These are phyloP conservation scores for Cardamine chenopodiifolia DNA, from an alignment of 345 rosid species.

Conservation along the genomic window DNA sequence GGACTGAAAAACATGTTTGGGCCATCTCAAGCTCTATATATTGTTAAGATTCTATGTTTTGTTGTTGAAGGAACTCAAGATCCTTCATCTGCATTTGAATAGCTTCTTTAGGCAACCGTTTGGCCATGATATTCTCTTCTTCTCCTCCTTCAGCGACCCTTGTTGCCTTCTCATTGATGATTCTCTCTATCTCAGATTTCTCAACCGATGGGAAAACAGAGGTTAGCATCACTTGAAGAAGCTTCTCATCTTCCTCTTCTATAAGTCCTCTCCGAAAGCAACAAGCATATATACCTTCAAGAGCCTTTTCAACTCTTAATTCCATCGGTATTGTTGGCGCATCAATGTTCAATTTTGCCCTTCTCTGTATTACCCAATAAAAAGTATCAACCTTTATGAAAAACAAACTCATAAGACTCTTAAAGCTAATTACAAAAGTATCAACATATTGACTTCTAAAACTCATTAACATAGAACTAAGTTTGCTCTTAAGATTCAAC, in stretches of 20 bases:
- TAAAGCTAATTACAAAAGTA: background rate
- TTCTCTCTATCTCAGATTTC: slow-evolving; percentile 54
- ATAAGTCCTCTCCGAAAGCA: slow-evolving; percentile 73
- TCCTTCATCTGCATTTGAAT: slow-evolving; percentile 86
- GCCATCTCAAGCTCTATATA: slow-evolving; percentile 5
- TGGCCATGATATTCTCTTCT: slow-evolving; percentile 48
- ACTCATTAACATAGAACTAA: background rate
- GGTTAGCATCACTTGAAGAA: slow-evolving; percentile 58
- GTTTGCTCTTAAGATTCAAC: background rate
- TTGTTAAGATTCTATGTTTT: slow-evolving; percentile 56
- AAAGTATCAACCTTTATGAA: slow-evolving; percentile 19
- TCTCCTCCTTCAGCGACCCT: slow-evolving; percentile 59
- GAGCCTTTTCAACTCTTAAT: slow-evolving; percentile 74
- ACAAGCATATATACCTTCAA: slow-evolving; percentile 82
- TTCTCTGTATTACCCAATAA: slow-evolving; percentile 54
- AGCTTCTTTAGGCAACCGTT: slow-evolving; percentile 75
- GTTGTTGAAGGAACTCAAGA: slow-evolving; percentile 80
- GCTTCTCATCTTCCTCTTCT: slow-evolving; percentile 75
- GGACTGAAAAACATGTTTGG: background rate
- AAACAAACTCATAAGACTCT: too few species aligned
- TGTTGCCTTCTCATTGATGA: slow-evolving; percentile 64
- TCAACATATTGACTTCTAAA: background rate
- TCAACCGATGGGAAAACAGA: slow-evolving; percentile 74
- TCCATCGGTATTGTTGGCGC: slow-evolving; percentile 79
- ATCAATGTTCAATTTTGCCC: slow-evolving; percentile 63